phyloP scores from a whole-genome alignment of 352 stramenopile genomes.

The Globisporangium sylvaticum region DNA sequence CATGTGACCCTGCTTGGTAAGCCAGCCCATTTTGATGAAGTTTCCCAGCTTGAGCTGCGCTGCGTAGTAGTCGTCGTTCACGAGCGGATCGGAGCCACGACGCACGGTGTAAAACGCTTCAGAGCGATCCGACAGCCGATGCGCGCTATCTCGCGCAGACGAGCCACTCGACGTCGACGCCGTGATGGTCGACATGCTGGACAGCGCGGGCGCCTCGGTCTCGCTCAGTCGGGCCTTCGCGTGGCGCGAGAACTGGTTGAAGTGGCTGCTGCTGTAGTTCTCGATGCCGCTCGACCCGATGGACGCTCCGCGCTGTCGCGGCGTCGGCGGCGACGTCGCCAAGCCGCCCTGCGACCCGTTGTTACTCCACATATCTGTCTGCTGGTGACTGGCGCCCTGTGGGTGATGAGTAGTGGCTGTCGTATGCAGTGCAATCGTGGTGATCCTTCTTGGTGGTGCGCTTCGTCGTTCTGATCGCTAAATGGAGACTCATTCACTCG shows the following conservation, averaged over 20 bases:
- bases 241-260: constrained; percentile 15
- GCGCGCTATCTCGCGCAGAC: neutral
- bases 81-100: constrained; percentile 55
- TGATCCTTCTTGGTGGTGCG: neutral
- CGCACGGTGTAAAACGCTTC: constrained; percentile 36
- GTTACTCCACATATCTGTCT: neutral
- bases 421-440: neutral
- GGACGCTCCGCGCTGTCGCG: constrained; percentile 13
- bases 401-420: neutral
- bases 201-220: neutral
- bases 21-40: constrained; percentile 81
- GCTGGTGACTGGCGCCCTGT: neutral
- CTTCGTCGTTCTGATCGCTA: neutral
- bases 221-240: constrained; percentile 13
- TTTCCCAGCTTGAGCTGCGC: constrained; percentile 61
- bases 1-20: constrained; percentile 81
- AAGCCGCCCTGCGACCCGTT: neutral
- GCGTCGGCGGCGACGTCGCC: constrained; percentile 8
- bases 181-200: neutral
- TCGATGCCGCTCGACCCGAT: constrained; percentile 18
- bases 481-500: neutral
- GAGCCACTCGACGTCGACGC: neutral
- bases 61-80: constrained; percentile 70
- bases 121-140: constrained; percentile 1
- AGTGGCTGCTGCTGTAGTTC: constrained; percentile 7